These are phyloP conservation scores for Penicillium expansum DNA, from an alignment of 2,329 filamentous ascomycete genomes.

Conservation along the genomic window DNA sequence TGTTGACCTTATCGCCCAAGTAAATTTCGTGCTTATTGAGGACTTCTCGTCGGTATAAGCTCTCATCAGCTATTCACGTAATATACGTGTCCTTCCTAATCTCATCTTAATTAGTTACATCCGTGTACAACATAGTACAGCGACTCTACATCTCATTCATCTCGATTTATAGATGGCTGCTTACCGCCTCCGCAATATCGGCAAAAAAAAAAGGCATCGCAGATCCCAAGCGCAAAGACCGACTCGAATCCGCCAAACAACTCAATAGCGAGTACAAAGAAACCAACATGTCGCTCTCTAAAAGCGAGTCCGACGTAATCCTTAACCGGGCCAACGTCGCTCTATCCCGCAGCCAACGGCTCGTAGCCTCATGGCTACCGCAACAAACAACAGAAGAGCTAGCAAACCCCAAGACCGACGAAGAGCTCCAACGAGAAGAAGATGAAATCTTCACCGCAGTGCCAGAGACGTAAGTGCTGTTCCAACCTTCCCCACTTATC, in stretches of 20 bases:
- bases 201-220: constrained; percentile 3
- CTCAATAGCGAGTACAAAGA: not conserved
- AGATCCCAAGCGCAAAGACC: constrained; percentile 12
- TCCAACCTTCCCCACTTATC: too few species aligned
- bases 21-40: too few species aligned
- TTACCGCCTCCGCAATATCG: not conserved
- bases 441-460: constrained; percentile 53
- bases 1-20: too few species aligned
- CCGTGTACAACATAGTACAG: not conserved
- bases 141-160: not conserved
- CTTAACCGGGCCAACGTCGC: constrained; percentile 55
- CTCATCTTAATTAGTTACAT: not conserved
- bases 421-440: constrained; percentile 52
- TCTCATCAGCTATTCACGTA: too few species aligned
- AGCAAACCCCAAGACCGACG: constrained; percentile 40
- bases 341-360: constrained; percentile 53
- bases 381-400: constrained; percentile 42
- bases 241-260: not conserved
- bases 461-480: constrained; percentile 51
- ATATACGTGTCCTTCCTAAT: not conserved
- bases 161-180: not conserved
- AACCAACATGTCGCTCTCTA: constrained; percentile 33
- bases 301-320: constrained; percentile 52
- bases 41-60: too few species aligned
- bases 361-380: constrained; percentile 58